Conservation (phyloP, 352 stramenopile species). For the Phytophthora multivora region DNA sequence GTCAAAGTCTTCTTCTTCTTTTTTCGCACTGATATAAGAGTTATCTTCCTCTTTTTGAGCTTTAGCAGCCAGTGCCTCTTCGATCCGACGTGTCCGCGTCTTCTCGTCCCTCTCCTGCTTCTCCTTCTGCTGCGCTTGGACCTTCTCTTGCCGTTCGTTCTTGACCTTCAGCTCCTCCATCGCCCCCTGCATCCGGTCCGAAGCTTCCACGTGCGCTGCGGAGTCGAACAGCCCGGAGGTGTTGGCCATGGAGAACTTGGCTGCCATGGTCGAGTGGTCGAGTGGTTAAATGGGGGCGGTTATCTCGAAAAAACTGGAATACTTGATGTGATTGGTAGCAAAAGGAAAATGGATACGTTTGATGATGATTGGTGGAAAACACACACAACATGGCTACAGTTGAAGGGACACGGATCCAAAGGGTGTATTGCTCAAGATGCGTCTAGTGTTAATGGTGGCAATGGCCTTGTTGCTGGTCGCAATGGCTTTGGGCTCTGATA, state of each 20-base stretch:
- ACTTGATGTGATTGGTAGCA: slow-evolving; percentile 2
- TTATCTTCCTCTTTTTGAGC: slow-evolving; percentile 33
- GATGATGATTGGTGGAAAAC: background rate
- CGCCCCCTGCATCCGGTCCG: slow-evolving; percentile 72
- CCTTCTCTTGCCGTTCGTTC: slow-evolving; percentile 50
- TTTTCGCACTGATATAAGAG: slow-evolving; percentile 29
- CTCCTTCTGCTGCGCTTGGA: slow-evolving; percentile 26
- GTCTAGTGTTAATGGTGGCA: slow-evolving; percentile 12
- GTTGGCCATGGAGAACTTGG: slow-evolving; percentile 85
- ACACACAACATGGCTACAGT: background rate
- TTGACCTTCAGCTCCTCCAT: slow-evolving; percentile 78
- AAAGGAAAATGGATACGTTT: background rate
- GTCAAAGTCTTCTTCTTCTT: slow-evolving; percentile 38
- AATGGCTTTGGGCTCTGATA: slow-evolving; percentile 1
- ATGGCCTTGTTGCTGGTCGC: slow-evolving; percentile 1
- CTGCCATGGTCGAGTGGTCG: slow-evolving; percentile 47
- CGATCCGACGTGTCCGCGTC: slow-evolving; percentile 19
- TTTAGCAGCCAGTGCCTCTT: slow-evolving; percentile 36
- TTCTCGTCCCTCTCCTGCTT: slow-evolving; percentile 36
- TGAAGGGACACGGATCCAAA: slow-evolving; percentile 7
- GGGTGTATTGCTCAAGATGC: background rate
- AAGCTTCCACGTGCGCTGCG: slow-evolving; percentile 68
- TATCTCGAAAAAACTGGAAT: background rate
- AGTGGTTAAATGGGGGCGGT: slow-evolving; percentile 6
- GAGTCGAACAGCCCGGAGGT: slow-evolving; percentile 75